Evolutionary conservation across 306 rosid genomes (phyloP).

Genomic region (Sophora flavescens): DNA sequence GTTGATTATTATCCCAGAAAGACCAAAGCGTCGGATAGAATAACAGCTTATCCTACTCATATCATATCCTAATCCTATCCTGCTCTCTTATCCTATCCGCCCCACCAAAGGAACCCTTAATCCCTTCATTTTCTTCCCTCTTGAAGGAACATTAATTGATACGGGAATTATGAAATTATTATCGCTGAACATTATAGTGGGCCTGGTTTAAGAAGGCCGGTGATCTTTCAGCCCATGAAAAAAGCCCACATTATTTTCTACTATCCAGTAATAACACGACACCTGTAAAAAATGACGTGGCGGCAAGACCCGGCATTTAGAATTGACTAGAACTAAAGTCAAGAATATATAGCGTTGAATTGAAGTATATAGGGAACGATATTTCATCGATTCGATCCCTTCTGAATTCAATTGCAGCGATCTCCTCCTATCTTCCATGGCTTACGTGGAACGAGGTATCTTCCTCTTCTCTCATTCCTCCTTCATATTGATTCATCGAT

Average conservation of each 20-base stretch:
- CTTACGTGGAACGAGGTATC: conserved; percentile 64
- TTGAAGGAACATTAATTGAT: too few relatives aligned
- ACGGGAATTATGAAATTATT: too few relatives aligned
- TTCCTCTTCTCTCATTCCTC: neutral
- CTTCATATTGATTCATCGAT: conserved; percentile 10
- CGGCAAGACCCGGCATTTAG: neutral
- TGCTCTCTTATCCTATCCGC: too few relatives aligned
- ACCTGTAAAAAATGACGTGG: conserved; percentile 30
- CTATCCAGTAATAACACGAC: neutral
- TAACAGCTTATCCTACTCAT: too few relatives aligned
- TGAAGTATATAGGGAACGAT: neutral
- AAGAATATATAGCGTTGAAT: neutral
- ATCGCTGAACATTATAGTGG: too few relatives aligned
- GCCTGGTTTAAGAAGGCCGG: neutral
- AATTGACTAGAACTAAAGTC: conserved; percentile 13
- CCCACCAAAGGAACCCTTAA: too few relatives aligned
- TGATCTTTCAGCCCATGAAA: neutral
- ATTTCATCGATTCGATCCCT: conserved; percentile 15
- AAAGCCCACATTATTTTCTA: neutral
- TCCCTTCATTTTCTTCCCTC: too few relatives aligned
- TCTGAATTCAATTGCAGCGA: conserved; percentile 30
- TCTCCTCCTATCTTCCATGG: conserved; percentile 46
- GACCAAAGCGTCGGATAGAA: too few relatives aligned
- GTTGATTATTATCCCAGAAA: too few relatives aligned
- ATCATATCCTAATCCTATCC: too few relatives aligned